A percentile compares a stretch with the other conserved stretches of the same genome.
Conservation (phyloP, 2,329 filamentous ascomycete genomes). For the Ceratocystis smalleyi region DNA sequence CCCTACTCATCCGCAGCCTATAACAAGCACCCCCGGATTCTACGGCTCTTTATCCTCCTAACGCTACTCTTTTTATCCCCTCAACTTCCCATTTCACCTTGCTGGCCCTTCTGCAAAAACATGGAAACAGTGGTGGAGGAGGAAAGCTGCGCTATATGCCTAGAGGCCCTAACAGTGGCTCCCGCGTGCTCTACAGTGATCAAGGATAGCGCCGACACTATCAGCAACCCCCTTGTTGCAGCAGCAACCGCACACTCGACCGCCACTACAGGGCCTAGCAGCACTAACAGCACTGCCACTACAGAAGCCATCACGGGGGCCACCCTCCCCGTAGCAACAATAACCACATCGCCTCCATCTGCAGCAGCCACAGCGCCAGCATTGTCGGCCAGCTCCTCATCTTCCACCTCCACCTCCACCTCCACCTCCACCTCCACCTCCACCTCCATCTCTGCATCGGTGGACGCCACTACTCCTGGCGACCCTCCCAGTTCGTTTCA, state of each 20-base stretch:
- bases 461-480: slow-evolving; percentile 18
- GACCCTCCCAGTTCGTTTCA: slow-evolving; percentile 17
- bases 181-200: slow-evolving; percentile 8
- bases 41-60: not conserved
- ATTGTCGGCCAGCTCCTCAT: not conserved
- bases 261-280: not conserved
- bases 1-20: not conserved
- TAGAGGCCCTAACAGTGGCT: slow-evolving; percentile 6
- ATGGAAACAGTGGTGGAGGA: slow-evolving; percentile 2
- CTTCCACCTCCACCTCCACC: not conserved
- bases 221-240: slow-evolving; percentile 19
- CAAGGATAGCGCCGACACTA: slow-evolving; percentile 20
- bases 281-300: not conserved
- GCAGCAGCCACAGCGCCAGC: not conserved
- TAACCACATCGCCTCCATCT: not conserved
- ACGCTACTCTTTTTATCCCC: not conserved
- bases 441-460: not conserved
- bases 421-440: not conserved
- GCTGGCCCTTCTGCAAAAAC: not conserved
- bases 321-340: not conserved
- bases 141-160: slow-evolving; percentile 12
- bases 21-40: not conserved
- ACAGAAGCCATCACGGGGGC: not conserved
- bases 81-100: not conserved
- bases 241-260: slow-evolving; percentile 9